phyloP scores from a whole-genome alignment of 192 early-diverging fungal species.

The Coemansia asiatica region DNA sequence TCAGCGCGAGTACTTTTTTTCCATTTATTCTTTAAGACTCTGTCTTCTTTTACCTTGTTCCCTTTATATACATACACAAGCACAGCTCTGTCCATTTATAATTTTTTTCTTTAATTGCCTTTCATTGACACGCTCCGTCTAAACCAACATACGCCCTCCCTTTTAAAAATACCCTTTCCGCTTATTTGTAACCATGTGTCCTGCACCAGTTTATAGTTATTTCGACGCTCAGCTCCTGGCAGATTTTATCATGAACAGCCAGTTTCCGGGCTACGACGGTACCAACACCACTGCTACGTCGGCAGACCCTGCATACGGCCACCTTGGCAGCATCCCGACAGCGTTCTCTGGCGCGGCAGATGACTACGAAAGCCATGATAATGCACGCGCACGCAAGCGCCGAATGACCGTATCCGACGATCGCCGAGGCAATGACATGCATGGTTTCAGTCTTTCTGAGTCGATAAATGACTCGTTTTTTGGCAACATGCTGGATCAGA shows the following conservation, averaged over 20 bases:
- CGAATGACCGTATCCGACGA: conserved; percentile 45
- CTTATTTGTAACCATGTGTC: conserved; percentile 29
- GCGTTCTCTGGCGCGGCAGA: conserved; percentile 22
- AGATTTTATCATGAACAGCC: conserved; percentile 55
- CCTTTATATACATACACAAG: not conserved
- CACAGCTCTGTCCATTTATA: not conserved
- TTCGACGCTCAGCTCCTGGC: conserved; percentile 54
- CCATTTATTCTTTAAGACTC: not conserved
- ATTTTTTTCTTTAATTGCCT: not conserved
- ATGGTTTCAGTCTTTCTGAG: conserved; percentile 25
- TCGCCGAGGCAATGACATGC: conserved; percentile 28
- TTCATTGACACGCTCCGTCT: not conserved
- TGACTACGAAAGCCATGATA: conserved; percentile 53
- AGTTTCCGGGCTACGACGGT: conserved; percentile 46
- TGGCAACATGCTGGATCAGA: conserved; percentile 38
- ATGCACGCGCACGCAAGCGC: conserved; percentile 52
- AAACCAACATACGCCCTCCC: not conserved
- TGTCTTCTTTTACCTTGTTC: not conserved
- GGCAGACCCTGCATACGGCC: conserved; percentile 26
- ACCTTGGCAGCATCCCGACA: conserved; percentile 24
- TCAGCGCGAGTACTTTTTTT: conserved; percentile 6
- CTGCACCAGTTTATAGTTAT: conserved; percentile 53
- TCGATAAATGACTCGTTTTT: conserved; percentile 33
- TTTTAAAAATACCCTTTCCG: conserved; percentile 7
- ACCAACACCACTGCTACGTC: conserved; percentile 26